Evolutionary conservation across 2,329 filamentous ascomycete species (phyloP).

Genomic region (Monosporascus sp.): DNA sequence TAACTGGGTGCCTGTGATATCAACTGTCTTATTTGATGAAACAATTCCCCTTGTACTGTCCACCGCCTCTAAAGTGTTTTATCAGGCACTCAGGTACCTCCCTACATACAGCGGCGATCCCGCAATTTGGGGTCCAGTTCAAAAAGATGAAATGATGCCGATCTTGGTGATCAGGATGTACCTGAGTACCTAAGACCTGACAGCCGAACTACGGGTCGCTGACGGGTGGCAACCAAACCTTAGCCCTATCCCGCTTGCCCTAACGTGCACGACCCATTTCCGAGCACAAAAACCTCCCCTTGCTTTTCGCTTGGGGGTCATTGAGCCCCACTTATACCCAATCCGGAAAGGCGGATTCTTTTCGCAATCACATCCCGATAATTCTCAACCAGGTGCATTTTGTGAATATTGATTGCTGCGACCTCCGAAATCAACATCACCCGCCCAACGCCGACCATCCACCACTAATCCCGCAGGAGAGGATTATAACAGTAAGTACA

Average conservation of each 20-base stretch:
- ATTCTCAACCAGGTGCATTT: neutral
- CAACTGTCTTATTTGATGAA: too few species aligned
- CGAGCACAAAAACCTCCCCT: neutral
- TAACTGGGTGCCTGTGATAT: too few species aligned
- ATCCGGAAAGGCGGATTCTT: neutral
- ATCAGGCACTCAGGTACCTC: too few species aligned
- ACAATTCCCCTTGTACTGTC: too few species aligned
- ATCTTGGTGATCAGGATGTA: too few species aligned
- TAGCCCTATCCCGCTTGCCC: neutral
- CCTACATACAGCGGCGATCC: too few species aligned
- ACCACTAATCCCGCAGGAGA: constrained; percentile 24
- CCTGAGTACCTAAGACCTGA: too few species aligned
- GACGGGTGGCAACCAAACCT: neutral
- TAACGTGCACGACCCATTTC: neutral
- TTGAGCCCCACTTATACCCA: neutral
- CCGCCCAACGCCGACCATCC: constrained; percentile 19
- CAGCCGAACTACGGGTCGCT: neutral
- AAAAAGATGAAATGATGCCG: too few species aligned
- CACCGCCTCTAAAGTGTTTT: too few species aligned
- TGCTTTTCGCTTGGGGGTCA: neutral
- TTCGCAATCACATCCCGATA: neutral
- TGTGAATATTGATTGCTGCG: neutral
- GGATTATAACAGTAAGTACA: constrained; percentile 10
- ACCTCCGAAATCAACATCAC: neutral
- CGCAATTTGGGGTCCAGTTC: too few species aligned